Percentiles rank a stretch among this genome's conserved stretches.
phyloP scores from a whole-genome alignment of 257 asterid genomes.

The Lavandula angustifolia region DNA sequence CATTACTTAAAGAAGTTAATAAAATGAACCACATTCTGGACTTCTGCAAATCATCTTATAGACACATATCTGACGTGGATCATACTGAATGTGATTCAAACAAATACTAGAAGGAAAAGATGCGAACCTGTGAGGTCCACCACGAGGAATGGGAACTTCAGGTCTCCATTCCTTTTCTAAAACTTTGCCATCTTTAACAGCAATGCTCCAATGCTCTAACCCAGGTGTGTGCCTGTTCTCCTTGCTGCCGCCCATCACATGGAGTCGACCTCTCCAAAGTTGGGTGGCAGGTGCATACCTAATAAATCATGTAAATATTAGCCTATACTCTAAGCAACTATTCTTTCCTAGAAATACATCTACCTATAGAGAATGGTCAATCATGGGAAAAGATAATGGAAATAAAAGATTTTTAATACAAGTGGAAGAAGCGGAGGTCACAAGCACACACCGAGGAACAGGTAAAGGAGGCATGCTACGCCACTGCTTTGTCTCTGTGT shows the following conservation, averaged over 20 bases:
- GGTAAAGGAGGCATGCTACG: constrained; percentile 71
- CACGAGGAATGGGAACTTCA: constrained; percentile 90
- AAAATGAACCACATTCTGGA: background rate
- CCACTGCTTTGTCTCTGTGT: constrained; percentile 77
- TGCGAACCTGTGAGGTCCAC: constrained; percentile 90
- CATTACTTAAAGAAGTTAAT: background rate
- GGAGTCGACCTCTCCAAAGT: constrained; percentile 94
- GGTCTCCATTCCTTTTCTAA: constrained; percentile 74
- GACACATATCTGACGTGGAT: background rate
- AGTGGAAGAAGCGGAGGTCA: constrained; percentile 8
- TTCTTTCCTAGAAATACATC: background rate
- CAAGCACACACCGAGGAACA: constrained; percentile 63
- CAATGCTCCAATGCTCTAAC: constrained; percentile 88
- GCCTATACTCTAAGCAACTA: background rate
- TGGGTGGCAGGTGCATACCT: constrained; percentile 97
- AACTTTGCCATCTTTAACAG: constrained; percentile 77
- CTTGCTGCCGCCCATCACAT: constrained; percentile 97
- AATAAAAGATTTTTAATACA: constrained; percentile 17
- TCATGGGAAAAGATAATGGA: constrained; percentile 11
- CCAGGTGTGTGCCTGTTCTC: constrained; percentile 80
- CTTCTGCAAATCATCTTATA: background rate
- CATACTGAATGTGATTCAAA: background rate
- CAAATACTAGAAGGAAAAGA: constrained; percentile 21
- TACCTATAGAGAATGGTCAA: constrained; percentile 5
- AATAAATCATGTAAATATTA: constrained; percentile 32